Evolutionary conservation across 1,284 basidiomycete genomes (phyloP), one percentile per base, ranked within the genome.

Genomic region (Ustilago curta): DNA sequence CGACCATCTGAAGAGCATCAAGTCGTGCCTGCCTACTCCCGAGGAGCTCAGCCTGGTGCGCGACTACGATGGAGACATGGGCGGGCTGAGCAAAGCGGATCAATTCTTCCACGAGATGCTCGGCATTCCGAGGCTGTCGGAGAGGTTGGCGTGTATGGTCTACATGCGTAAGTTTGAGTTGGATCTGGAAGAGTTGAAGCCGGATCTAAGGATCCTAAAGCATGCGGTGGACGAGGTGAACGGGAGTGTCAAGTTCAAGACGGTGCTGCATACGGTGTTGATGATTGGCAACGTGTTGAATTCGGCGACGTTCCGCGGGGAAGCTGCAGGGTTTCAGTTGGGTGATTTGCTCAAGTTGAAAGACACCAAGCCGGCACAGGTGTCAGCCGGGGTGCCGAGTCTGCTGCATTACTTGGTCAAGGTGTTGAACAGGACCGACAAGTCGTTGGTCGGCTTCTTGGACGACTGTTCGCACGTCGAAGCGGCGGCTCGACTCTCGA

Each of bases 51-150:
- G 75, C 53, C 61, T 82, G 8, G 66, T 82, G 4, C 71, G 80
- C 21, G 78, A 81, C 23, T 82, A 75, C 57, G 60, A 68, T 2
- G 80, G 80, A 54, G 66, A 79, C 25, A 37, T 82, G 21, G 29
- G 54, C 18, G 25, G 51, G 23, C 64, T 82, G 3, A 71, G 67
- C 4, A 93, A 92, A 78, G 90, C 93, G 19, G 94, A 97, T 82
- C 91, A 91, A 80, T 95, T 92, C 85, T 92, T 95, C 81, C 87
- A 87, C 61, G 89, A 92, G 91, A 91, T 96, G 70, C 91, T 91
- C 85, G 87, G 86, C 3, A 91, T 96, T 48, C 92, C 93, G 1
- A 87, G 92, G 23, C 88, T 96, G 7, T 81, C 89, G 4, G 88
- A 91, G 73, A 88, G 94, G 3, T 84, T 95, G 35, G 89, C 91